phyloP scores from a whole-genome alignment of 2,329 filamentous ascomycete species.

The Ceratocystis eucalypticola region DNA sequence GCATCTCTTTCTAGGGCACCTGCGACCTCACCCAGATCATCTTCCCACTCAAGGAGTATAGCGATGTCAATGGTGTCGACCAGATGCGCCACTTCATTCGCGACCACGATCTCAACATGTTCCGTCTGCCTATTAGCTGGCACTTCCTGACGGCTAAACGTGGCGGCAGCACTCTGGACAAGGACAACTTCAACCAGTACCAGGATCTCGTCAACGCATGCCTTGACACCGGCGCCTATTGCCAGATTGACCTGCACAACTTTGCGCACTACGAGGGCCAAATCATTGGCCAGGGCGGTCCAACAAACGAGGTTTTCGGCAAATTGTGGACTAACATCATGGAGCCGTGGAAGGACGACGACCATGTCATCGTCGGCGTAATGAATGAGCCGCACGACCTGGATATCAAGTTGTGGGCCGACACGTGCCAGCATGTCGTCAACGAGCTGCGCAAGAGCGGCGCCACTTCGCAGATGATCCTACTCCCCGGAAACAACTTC shows the following conservation, averaged over 20 bases:
- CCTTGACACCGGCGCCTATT: conserved; percentile 41
- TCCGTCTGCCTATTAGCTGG: conserved; percentile 41
- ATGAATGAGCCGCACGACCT: conserved; percentile 59
- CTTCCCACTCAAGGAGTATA: conserved; percentile 24
- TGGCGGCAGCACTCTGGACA: conserved; percentile 37
- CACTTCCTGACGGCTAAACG: conserved; percentile 44
- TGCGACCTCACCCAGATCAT: conserved; percentile 26
- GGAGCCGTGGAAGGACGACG: conserved; percentile 40
- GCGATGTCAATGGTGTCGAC: conserved; percentile 28
- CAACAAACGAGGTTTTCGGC: conserved; percentile 44
- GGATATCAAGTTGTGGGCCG: conserved; percentile 43
- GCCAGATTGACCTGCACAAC: conserved; percentile 47
- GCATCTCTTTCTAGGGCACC: conserved; percentile 23
- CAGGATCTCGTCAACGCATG: conserved; percentile 44
- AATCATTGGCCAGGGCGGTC: conserved; percentile 53
- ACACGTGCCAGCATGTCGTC: conserved; percentile 48
- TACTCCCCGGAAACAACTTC: conserved; percentile 50
- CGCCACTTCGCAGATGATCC: conserved; percentile 48
- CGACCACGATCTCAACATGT: conserved; percentile 40
- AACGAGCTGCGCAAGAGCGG: conserved; percentile 51
- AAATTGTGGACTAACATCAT: conserved; percentile 46
- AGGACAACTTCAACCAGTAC: conserved; percentile 37
- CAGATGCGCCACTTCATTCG: conserved; percentile 46
- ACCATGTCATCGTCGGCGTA: conserved; percentile 47
- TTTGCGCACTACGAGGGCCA: conserved; percentile 47